Conservation (phyloP, 495 filamentous ascomycete genomes). For the Eremomyces bilateralis region DNA sequence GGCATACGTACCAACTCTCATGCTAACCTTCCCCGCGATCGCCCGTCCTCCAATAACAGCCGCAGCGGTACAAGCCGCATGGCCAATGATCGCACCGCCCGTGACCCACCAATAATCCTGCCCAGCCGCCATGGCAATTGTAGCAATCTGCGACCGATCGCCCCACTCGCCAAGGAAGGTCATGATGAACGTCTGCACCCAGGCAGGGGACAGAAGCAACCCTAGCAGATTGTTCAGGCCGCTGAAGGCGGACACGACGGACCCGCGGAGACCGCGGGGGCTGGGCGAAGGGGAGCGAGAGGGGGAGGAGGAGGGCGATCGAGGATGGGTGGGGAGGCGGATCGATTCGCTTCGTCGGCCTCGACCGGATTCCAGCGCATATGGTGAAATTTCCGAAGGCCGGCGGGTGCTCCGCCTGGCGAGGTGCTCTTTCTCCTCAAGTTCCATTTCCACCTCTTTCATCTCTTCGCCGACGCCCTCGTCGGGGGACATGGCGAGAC, state of each 20-base stretch:
- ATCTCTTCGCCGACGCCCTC: slow-evolving; percentile 88
- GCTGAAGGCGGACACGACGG: slow-evolving; percentile 20
- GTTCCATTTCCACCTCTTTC: slow-evolving; percentile 86
- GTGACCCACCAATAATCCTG: slow-evolving; percentile 99
- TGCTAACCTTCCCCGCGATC: slow-evolving; percentile 80
- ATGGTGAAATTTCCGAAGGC: slow-evolving; percentile 35
- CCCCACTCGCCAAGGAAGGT: slow-evolving; percentile 98
- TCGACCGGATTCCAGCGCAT: slow-evolving; percentile 40
- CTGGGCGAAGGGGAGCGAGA: slow-evolving; percentile 36
- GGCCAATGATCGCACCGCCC: slow-evolving; percentile 66
- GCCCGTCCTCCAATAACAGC: slow-evolving; percentile 89
- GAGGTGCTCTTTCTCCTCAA: slow-evolving; percentile 73
- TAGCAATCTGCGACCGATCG: slow-evolving; percentile 92
- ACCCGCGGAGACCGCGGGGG: slow-evolving; percentile 14
- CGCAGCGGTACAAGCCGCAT: slow-evolving; percentile 71
- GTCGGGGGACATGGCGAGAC: slow-evolving; percentile 63
- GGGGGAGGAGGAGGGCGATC: slow-evolving; percentile 36
- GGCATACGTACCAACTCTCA: slow-evolving; percentile 72
- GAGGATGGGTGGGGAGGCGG: slow-evolving; percentile 35
- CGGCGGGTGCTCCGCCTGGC: slow-evolving; percentile 24
- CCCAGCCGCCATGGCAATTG: slow-evolving; percentile 95
- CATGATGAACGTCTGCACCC: slow-evolving; percentile 99
- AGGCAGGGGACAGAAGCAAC: slow-evolving; percentile 75
- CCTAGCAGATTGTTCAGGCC: slow-evolving; percentile 77
- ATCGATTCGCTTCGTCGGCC: slow-evolving; percentile 32